phyloP scores from a whole-genome alignment of 2,329 filamentous ascomycete species.

The Aspergillus sp. region DNA sequence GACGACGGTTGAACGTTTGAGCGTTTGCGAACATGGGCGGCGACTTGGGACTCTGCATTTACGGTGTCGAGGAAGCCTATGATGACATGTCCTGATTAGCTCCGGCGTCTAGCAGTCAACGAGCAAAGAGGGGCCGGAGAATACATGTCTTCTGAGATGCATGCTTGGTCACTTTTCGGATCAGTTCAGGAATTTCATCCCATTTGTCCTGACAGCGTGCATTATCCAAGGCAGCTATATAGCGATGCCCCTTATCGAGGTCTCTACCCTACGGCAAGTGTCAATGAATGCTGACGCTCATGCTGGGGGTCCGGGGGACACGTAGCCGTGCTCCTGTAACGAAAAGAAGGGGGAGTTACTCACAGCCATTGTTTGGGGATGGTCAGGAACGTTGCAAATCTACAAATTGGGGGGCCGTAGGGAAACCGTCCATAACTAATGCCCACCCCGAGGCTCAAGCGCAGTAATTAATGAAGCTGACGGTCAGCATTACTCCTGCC shows the following conservation, averaged over 20 bases:
- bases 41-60: slow-evolving; percentile 63
- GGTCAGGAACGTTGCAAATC: too few relatives aligned
- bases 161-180: slow-evolving; percentile 93
- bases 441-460: slow-evolving; percentile 14
- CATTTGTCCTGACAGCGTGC: slow-evolving; percentile 86
- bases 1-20: slow-evolving; percentile 27
- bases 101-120: slow-evolving; percentile 9
- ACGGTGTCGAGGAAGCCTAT: slow-evolving; percentile 66
- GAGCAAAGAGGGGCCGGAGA: slow-evolving; percentile 7
- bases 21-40: slow-evolving; percentile 45
- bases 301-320: background rate
- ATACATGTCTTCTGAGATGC: slow-evolving; percentile 79
- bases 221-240: slow-evolving; percentile 76
- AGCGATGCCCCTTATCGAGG: slow-evolving; percentile 73
- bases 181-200: slow-evolving; percentile 79
- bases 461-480: slow-evolving; percentile 5
- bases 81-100: slow-evolving; percentile 8
- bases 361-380: slow-evolving; percentile 16
- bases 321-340: background rate
- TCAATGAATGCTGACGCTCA: slow-evolving; percentile 7
- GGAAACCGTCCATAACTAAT: slow-evolving; percentile 11
- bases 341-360: slow-evolving; percentile 3
- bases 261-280: slow-evolving; percentile 40
- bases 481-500: background rate
- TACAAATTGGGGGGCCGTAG: slow-evolving; percentile 8